Base-by-base conservation (phyloP, 768 basidiomycete species). In the Kwoniella heveanensis region DNA sequence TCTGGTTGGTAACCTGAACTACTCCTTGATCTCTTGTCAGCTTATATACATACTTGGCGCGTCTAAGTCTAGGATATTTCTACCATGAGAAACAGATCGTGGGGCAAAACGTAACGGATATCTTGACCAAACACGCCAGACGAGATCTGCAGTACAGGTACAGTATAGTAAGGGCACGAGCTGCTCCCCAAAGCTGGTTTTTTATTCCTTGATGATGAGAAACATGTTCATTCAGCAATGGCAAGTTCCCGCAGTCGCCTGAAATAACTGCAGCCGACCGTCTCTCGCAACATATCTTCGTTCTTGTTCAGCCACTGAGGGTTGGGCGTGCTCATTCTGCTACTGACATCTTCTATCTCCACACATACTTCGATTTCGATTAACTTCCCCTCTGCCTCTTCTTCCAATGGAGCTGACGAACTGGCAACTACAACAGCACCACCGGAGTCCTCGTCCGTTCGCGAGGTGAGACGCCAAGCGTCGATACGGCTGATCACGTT, bases 271-370 rank as follows among this genome's bases (percentile, higher is more conserved):
- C 60, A 61, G 1, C 60, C 60, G 5, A 54, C 46, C 17, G 60
- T 48, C 27, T 61, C 60, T 37, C 60, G 54, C 22, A 54, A 36
- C 60, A 61, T 46, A 30, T 61, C 60, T 54, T 61, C 60, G n/a
- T 61, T 61, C 21, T 30, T 61, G 26, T 61, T 44, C 27, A 61
- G 19, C 60, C 60, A 61, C 7, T 37, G 10, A 24, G 44, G 10
- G 15, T 17, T 46, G 12, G 60, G 60, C 13, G 58, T 60, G 12
- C 17, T 21, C 27, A 60, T 58, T 5, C 22, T 52, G 39, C 39
- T 44, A 8, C 39, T 50, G 48, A 27, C 9, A 6, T 15, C 17
- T 17, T 50, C 26, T 10, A 24, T 19, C 48, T 50, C 48, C 48
- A 27, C 21, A 24, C 7, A 7, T 7, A 19, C n/a, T 5, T 7